These are phyloP conservation scores for Colletotrichum orchidophilum DNA, from an alignment of 2,329 filamentous ascomycete species.

Conservation along the genomic window DNA sequence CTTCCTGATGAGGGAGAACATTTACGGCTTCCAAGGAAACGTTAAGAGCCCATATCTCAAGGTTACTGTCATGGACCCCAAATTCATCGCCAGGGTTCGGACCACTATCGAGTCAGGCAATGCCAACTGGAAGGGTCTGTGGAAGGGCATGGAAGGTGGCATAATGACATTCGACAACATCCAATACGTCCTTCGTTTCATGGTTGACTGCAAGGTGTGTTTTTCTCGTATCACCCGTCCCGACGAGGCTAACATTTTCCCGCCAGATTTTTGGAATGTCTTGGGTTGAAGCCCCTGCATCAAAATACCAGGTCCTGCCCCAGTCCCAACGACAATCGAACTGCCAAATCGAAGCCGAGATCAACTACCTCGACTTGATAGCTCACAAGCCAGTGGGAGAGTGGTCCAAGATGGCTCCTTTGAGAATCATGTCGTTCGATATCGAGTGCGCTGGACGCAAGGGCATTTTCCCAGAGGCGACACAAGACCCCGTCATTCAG, in stretches of 20 bases:
- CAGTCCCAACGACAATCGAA: slow-evolving; percentile 80
- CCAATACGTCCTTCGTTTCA: slow-evolving; percentile 93
- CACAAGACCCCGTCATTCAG: slow-evolving; percentile 94
- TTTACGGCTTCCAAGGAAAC: slow-evolving; percentile 95
- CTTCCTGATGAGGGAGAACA: slow-evolving; percentile 86
- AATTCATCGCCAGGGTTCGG: slow-evolving; percentile 80
- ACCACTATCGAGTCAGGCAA: slow-evolving; percentile 77
- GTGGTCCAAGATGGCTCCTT: slow-evolving; percentile 97
- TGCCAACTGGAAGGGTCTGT: slow-evolving; percentile 91
- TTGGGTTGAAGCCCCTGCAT: slow-evolving; percentile 88
- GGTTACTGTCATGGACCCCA: slow-evolving; percentile 91
- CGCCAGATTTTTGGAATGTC: slow-evolving; percentile 88
- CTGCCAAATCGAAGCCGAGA: slow-evolving; percentile 93
- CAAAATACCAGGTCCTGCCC: slow-evolving; percentile 76
- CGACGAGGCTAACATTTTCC: slow-evolving; percentile 4
- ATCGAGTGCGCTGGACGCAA: slow-evolving; percentile 98
- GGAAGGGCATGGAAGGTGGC: slow-evolving; percentile 75
- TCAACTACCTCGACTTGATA: slow-evolving; percentile 84
- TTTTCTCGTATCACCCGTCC: too few species aligned
- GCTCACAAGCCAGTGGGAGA: slow-evolving; percentile 90
- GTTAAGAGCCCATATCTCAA: slow-evolving; percentile 91
- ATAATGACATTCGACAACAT: slow-evolving; percentile 96
- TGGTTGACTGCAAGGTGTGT: slow-evolving; percentile 90
- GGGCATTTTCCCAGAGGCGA: slow-evolving; percentile 94
- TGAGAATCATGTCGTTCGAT: slow-evolving; percentile 94